phyloP scores from a whole-genome alignment of 306 rosid genomes.

The Coriaria nepalensis region DNA sequence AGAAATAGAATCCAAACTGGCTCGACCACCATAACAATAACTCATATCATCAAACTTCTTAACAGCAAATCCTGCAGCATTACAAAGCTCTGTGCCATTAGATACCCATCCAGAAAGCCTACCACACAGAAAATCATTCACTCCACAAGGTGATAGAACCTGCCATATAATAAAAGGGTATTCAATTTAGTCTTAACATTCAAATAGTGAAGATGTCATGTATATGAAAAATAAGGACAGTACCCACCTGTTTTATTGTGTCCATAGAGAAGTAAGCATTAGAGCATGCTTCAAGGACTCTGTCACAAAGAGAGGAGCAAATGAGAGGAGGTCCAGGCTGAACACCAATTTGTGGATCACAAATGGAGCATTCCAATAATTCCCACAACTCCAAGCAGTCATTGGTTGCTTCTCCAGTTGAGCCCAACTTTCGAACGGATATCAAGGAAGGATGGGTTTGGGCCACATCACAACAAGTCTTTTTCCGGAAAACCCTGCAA shows the following conservation, averaged over 20 bases:
- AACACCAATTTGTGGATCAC: constrained; percentile 72
- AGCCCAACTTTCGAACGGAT: constrained; percentile 63
- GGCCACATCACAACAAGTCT: constrained; percentile 71
- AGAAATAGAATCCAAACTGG: constrained; percentile 60
- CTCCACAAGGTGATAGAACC: constrained; percentile 95
- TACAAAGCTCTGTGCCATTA: constrained; percentile 89
- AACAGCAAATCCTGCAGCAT: constrained; percentile 71
- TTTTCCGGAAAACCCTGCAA: constrained; percentile 70
- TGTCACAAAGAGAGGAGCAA: constrained; percentile 69
- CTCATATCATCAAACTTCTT: constrained; percentile 25
- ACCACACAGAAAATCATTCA: constrained; percentile 92
- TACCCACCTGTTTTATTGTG: constrained; percentile 59
- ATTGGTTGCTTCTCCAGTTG: constrained; percentile 65
- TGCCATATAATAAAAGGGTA: constrained; percentile 30
- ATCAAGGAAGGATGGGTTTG: constrained; percentile 78
- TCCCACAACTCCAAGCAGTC: constrained; percentile 93
- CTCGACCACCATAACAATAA: constrained; percentile 68
- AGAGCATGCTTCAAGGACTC: constrained; percentile 60
- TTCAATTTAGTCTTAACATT: not conserved
- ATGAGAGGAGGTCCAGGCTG: constrained; percentile 70
- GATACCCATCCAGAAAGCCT: constrained; percentile 82
- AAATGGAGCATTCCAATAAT: constrained; percentile 78
- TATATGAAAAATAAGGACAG: not conserved
- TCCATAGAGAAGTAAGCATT: constrained; percentile 88
- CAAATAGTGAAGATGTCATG: not conserved